Evolutionary conservation across 305 asterid species (phyloP).

Genomic region (Rubia balearica): DNA sequence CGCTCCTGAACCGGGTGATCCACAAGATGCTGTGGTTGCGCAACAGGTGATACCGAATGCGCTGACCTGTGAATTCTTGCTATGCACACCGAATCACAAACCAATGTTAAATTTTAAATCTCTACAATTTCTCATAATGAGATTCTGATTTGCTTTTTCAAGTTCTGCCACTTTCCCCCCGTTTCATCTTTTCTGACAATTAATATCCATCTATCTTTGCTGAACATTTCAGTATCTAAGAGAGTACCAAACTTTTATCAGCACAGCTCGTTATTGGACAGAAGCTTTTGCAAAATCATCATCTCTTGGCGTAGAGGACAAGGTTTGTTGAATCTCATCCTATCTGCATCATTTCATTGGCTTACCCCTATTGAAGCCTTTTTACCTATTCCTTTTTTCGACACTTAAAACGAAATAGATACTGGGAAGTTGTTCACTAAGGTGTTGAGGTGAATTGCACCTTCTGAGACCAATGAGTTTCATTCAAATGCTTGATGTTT

Average conservation of each 20-base stretch:
- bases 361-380: background rate
- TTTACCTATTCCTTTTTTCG: background rate
- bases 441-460: background rate
- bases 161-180: background rate
- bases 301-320: slow-evolving; percentile 76
- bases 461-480: background rate
- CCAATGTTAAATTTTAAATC: background rate
- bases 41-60: slow-evolving; percentile 47
- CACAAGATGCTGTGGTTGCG: slow-evolving; percentile 96
- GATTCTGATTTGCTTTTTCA: background rate
- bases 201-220: slow-evolving; percentile 4
- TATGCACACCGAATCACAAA: background rate
- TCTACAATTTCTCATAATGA: background rate
- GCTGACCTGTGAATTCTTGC: background rate
- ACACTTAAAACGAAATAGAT: background rate
- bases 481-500: slow-evolving; percentile 6
- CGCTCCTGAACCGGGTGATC: slow-evolving; percentile 92
- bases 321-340: slow-evolving; percentile 36
- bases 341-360: slow-evolving; percentile 4
- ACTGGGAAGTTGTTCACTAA: background rate
- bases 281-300: slow-evolving; percentile 82
- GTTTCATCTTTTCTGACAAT: slow-evolving; percentile 8
- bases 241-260: slow-evolving; percentile 59
- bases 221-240: slow-evolving; percentile 45
- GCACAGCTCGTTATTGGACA: slow-evolving; percentile 97